phyloP scores from a whole-genome alignment of 2,329 filamentous ascomycete species.

The Colletotrichum graminicola region DNA sequence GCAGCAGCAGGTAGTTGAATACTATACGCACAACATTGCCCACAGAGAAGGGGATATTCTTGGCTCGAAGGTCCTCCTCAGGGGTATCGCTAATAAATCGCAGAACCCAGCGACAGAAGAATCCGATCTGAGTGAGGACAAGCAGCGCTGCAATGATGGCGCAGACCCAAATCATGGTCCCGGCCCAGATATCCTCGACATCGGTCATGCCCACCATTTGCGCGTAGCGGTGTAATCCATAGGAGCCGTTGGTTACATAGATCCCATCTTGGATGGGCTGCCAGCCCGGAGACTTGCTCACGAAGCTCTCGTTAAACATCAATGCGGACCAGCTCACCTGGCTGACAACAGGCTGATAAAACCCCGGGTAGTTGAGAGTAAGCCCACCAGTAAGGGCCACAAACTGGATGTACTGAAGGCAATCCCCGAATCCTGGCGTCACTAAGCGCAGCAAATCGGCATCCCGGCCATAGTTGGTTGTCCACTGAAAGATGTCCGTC shows the following conservation, averaged over 20 bases:
- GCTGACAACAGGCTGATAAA: conserved; percentile 91
- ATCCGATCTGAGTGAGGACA: conserved; percentile 80
- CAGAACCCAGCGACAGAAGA: conserved; percentile 81
- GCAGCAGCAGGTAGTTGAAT: conserved; percentile 92
- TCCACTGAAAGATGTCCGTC: conserved; percentile 91
- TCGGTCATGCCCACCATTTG: conserved; percentile 85
- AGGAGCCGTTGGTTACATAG: conserved; percentile 82
- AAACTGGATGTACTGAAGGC: conserved; percentile 96
- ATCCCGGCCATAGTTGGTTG: conserved; percentile 97
- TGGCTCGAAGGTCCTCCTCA: conserved; percentile 89
- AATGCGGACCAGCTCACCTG: conserved; percentile 89
- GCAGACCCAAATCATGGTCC: conserved; percentile 91
- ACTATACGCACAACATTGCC: conserved; percentile 86
- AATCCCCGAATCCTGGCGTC: conserved; percentile 96
- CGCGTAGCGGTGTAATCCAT: conserved; percentile 83
- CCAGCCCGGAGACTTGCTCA: conserved; percentile 75
- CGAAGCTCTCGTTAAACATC: conserved; percentile 93
- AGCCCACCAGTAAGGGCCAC: conserved; percentile 88
- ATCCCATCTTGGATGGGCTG: conserved; percentile 83
- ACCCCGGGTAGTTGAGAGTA: conserved; percentile 90
- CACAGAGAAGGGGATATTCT: conserved; percentile 89
- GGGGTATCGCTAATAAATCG: conserved; percentile 77
- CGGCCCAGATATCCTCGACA: conserved; percentile 88
- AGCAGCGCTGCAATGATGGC: conserved; percentile 78
- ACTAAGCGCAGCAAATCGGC: conserved; percentile 91